Evolutionary conservation across 495 filamentous ascomycete species (phyloP).

Genomic region (Neurospora sp.): DNA sequence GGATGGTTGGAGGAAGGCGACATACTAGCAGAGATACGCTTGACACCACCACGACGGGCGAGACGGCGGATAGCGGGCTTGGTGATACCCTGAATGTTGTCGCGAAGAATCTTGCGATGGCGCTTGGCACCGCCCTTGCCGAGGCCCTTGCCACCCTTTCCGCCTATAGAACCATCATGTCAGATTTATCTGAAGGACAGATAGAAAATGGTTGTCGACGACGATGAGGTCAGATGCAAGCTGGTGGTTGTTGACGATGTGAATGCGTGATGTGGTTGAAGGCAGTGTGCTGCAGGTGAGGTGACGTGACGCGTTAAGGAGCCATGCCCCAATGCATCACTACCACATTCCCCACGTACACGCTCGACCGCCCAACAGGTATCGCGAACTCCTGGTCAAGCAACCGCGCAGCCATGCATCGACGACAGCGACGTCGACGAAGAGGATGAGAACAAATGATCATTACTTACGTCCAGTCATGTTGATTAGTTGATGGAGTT

Average conservation of each 20-base stretch:
- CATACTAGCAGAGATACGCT: slow-evolving; percentile 96
- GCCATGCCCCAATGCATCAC: slow-evolving; percentile 5
- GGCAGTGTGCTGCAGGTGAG: not conserved
- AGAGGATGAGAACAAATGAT: slow-evolving; percentile 8
- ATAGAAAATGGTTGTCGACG: not conserved
- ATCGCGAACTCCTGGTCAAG: slow-evolving; percentile 13
- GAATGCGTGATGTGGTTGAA: not conserved
- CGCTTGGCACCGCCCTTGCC: slow-evolving; percentile 89
- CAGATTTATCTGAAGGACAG: slow-evolving; percentile 4
- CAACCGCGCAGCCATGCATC: slow-evolving; percentile 1
- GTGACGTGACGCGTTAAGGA: slow-evolving; percentile 16
- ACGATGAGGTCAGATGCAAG: not conserved
- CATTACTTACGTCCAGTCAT: slow-evolving; percentile 94
- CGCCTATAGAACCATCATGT: slow-evolving; percentile 39
- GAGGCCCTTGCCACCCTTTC: slow-evolving; percentile 79
- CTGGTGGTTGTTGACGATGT: not conserved
- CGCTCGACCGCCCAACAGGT: slow-evolving; percentile 15
- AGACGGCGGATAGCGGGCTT: slow-evolving; percentile 99
- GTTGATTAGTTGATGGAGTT: slow-evolving; percentile 33
- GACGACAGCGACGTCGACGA: slow-evolving; percentile 10
- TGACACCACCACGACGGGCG: slow-evolving; percentile 96
- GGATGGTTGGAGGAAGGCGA: slow-evolving; percentile 27
- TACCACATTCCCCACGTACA: slow-evolving; percentile 13
- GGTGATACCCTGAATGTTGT: slow-evolving; percentile 99
- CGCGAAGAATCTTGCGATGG: slow-evolving; percentile 96